phyloP scores from a whole-genome alignment of 257 asterid species.

The Nicotiana benthamiana region DNA sequence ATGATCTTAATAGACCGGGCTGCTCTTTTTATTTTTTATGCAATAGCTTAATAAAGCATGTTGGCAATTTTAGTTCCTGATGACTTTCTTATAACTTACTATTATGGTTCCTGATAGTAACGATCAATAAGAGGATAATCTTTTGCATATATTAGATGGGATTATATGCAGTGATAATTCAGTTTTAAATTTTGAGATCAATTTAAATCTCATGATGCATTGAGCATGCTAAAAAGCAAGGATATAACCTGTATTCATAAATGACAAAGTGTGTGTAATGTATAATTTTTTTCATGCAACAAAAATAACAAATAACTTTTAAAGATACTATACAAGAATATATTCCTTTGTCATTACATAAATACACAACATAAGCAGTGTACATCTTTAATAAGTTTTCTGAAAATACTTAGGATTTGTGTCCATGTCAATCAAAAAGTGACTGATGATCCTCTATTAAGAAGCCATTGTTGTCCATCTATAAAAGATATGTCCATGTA shows the following conservation, averaged over 20 bases:
- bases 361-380: not conserved
- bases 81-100: not conserved
- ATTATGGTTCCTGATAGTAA: not conserved
- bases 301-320: not conserved
- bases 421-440: not conserved
- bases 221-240: not conserved
- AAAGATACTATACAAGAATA: not conserved
- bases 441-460: constrained; percentile 1
- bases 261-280: not conserved
- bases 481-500: constrained; percentile 49
- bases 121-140: not conserved
- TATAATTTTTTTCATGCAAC: not conserved
- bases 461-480: constrained; percentile 72
- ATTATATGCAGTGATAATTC: too few relatives aligned
- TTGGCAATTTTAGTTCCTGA: not conserved
- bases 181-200: too few relatives aligned
- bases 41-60: not conserved
- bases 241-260: not conserved
- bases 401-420: not conserved
- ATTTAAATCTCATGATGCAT: too few relatives aligned
- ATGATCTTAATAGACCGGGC: too few relatives aligned
- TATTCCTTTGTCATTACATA: not conserved
- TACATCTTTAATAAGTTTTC: not conserved
- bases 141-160: too few relatives aligned
- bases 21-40: not conserved